Evolutionary conservation across 345 rosid genomes (phyloP).

Genomic region (Populus alba): DNA sequence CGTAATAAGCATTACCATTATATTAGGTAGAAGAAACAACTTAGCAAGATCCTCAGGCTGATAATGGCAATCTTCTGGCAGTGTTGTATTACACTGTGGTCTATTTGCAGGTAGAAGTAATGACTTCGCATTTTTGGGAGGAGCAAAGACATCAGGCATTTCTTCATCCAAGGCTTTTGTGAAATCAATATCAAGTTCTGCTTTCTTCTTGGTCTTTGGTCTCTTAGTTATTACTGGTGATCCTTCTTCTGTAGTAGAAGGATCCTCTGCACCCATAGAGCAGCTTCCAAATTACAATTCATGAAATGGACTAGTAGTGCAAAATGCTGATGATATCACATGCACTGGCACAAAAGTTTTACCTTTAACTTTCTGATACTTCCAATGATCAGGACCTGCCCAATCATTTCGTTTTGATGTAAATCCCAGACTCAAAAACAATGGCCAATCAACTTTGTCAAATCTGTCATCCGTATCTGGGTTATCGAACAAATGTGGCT

Average conservation of each 20-base stretch:
- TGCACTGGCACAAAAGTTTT: slow-evolving; percentile 13
- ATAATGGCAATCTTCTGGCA: slow-evolving; percentile 99
- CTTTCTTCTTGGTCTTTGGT: slow-evolving; percentile 58
- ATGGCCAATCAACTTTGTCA: slow-evolving; percentile 61
- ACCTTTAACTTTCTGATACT: slow-evolving; percentile 78
- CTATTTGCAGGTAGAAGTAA: slow-evolving; percentile 72
- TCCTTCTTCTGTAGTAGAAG: slow-evolving; percentile 43
- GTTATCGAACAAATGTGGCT: slow-evolving; percentile 38
- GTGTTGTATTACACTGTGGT: slow-evolving; percentile 52
- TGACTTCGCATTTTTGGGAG: slow-evolving; percentile 79
- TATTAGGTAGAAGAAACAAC: slow-evolving; percentile 77
- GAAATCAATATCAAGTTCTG: slow-evolving; percentile 69
- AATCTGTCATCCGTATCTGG: slow-evolving; percentile 48
- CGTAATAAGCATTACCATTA: slow-evolving; percentile 51
- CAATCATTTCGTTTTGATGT: slow-evolving; percentile 76
- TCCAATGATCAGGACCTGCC: slow-evolving; percentile 99
- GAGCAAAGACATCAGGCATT: slow-evolving; percentile 56
- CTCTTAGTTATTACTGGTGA: slow-evolving; percentile 51
- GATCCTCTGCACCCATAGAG: slow-evolving; percentile 49
- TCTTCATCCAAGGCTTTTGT: slow-evolving; percentile 70
- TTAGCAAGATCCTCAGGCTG: slow-evolving; percentile 90
- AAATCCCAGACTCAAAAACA: slow-evolving; percentile 68
- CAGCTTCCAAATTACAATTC: slow-evolving; percentile 9
- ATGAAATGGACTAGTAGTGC: not conserved
- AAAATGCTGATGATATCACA: slow-evolving; percentile 5